These are phyloP conservation scores for Coriaria nepalensis DNA, from an alignment of 306 rosid species.

Conservation along the genomic window DNA sequence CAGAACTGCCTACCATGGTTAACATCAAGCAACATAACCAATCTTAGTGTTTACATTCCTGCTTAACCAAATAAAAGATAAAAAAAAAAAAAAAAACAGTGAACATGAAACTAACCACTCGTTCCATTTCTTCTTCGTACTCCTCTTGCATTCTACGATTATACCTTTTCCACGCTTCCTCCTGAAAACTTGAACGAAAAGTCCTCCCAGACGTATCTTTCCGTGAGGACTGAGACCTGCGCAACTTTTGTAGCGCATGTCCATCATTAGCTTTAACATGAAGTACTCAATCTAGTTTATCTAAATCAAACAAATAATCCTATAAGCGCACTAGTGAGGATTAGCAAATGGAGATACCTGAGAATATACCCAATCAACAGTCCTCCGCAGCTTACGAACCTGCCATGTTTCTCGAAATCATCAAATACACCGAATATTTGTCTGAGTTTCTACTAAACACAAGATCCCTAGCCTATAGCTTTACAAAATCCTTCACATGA, in stretches of 20 bases:
- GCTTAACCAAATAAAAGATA: not conserved
- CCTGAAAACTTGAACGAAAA: slow-evolving; percentile 60
- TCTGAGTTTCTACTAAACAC: too few species aligned
- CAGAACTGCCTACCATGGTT: too few species aligned
- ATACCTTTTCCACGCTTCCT: slow-evolving; percentile 79
- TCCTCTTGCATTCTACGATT: slow-evolving; percentile 85
- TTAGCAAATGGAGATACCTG: slow-evolving; percentile 33
- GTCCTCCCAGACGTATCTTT: slow-evolving; percentile 43
- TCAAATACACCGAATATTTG: too few species aligned
- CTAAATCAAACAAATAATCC: not conserved
- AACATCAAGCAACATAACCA: too few species aligned
- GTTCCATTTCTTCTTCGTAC: slow-evolving; percentile 93
- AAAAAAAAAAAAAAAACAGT: not conserved
- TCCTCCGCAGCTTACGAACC: slow-evolving; percentile 75
- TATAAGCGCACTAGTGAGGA: too few species aligned
- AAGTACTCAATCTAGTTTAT: too few species aligned
- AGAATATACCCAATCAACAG: slow-evolving; percentile 60
- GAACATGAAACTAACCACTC: slow-evolving; percentile 51
- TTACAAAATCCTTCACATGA: too few species aligned
- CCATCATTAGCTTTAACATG: slow-evolving; percentile 15
- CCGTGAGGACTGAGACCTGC: slow-evolving; percentile 46
- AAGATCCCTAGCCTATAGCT: too few species aligned
- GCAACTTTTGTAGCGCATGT: slow-evolving; percentile 37
- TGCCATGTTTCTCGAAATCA: slow-evolving; percentile 21
- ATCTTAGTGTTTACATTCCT: too few species aligned